phyloP scores from a whole-genome alignment of 352 stramenopile genomes.

The Pythium utonaiense region DNA sequence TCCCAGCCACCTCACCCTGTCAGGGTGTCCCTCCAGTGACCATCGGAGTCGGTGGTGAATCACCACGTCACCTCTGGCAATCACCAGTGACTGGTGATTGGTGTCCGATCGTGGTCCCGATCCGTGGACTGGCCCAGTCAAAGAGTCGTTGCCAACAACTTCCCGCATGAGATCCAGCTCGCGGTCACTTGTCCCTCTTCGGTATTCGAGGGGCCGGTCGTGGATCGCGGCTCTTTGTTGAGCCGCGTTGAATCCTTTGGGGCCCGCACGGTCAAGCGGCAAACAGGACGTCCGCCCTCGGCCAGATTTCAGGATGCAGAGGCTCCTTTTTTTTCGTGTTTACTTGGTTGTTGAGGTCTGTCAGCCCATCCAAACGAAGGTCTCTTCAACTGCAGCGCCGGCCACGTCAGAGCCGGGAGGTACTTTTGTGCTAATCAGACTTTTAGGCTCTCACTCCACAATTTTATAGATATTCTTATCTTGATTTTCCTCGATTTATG shows the following conservation, averaged over 20 bases:
- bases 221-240: neutral
- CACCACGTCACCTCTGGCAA: too few species aligned
- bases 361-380: constrained; percentile 19
- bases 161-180: constrained; percentile 17
- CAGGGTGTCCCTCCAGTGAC: too few species aligned
- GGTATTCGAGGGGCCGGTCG: neutral
- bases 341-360: constrained; percentile 14
- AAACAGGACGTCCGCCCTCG: neutral
- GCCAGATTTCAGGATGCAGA: neutral
- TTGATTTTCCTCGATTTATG: neutral
- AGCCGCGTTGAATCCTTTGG: neutral
- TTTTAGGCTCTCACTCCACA: neutral
- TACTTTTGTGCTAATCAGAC: constrained; percentile 18
- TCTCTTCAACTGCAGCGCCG: constrained; percentile 4
- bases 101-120: too few species aligned
- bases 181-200: constrained; percentile 45
- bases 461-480: neutral
- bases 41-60: too few species aligned
- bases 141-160: too few species aligned
- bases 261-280: neutral
- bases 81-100: too few species aligned
- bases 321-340: constrained; percentile 1
- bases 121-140: too few species aligned
- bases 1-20: too few species aligned
- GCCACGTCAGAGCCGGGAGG: constrained; percentile 17